phyloP scores from a whole-genome alignment of 306 rosid species.

The Lotus japonicus region DNA sequence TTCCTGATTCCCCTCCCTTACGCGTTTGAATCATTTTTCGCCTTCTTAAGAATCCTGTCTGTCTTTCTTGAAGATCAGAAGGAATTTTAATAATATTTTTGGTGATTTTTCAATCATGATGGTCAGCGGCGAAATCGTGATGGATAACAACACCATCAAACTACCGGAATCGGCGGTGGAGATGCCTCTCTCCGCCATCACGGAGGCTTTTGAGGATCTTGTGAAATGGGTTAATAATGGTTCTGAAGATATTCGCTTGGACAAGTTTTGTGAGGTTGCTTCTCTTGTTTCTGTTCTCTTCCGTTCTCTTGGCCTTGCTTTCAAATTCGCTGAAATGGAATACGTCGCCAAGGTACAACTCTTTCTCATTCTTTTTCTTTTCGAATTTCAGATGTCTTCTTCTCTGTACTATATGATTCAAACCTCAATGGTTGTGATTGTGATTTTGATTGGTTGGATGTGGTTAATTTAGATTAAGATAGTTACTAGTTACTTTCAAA shows the following conservation, averaged over 20 bases:
- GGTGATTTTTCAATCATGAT: background rate
- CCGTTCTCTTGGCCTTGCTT: slow-evolving; percentile 77
- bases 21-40: too few species aligned
- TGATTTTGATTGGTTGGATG: too few species aligned
- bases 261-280: slow-evolving; percentile 54
- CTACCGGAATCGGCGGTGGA: background rate
- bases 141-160: background rate
- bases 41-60: too few species aligned
- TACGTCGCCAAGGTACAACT: slow-evolving; percentile 70
- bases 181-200: slow-evolving; percentile 59
- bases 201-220: slow-evolving; percentile 69
- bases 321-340: slow-evolving; percentile 92
- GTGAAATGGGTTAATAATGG: slow-evolving; percentile 1
- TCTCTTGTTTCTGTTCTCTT: slow-evolving; percentile 69
- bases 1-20: too few species aligned
- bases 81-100: too few species aligned
- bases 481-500: too few species aligned
- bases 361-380: background rate
- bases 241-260: slow-evolving; percentile 35
- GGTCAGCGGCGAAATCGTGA: slow-evolving; percentile 4
- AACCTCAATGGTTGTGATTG: too few species aligned
- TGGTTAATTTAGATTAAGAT: too few species aligned
- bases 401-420: too few species aligned
- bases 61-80: background rate
- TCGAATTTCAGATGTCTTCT: too few species aligned